Evolutionary conservation across 192 early-diverging fungal genomes (phyloP).

Genomic region (Mortierella hygrophila): DNA sequence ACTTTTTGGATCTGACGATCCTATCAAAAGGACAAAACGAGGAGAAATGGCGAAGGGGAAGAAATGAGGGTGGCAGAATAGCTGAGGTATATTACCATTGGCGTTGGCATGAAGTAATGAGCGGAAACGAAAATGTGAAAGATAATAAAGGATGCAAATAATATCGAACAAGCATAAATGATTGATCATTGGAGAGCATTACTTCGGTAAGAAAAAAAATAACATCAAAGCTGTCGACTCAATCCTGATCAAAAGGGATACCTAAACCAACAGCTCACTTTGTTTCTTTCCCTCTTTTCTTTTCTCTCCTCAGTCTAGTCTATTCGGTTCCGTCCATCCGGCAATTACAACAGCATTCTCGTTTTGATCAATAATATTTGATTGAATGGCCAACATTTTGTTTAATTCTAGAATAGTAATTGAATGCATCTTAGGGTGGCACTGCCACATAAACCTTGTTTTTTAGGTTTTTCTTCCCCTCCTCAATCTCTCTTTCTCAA

Average conservation of each 20-base stretch:
- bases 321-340: too few relatives aligned
- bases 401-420: not conserved
- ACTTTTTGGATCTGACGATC: too few relatives aligned
- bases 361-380: not conserved
- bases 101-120: not conserved
- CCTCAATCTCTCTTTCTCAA: not conserved
- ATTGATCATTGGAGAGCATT: not conserved
- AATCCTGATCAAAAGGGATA: too few relatives aligned
- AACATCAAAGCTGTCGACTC: not conserved
- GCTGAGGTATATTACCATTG: too few relatives aligned
- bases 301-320: too few relatives aligned
- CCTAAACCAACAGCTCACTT: too few relatives aligned
- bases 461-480: slow-evolving; percentile 10
- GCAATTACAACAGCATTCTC: too few relatives aligned
- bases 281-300: too few relatives aligned
- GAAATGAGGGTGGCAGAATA: too few relatives aligned
- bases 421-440: slow-evolving; percentile 5
- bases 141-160: not conserved
- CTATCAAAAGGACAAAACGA: too few relatives aligned
- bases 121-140: not conserved
- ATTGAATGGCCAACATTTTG: not conserved
- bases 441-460: slow-evolving; percentile 29
- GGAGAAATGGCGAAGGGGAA: too few relatives aligned
- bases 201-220: not conserved
- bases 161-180: not conserved